phyloP scores from a whole-genome alignment of 2,329 filamentous ascomycete species.

The Cladophialophora psammophila region DNA sequence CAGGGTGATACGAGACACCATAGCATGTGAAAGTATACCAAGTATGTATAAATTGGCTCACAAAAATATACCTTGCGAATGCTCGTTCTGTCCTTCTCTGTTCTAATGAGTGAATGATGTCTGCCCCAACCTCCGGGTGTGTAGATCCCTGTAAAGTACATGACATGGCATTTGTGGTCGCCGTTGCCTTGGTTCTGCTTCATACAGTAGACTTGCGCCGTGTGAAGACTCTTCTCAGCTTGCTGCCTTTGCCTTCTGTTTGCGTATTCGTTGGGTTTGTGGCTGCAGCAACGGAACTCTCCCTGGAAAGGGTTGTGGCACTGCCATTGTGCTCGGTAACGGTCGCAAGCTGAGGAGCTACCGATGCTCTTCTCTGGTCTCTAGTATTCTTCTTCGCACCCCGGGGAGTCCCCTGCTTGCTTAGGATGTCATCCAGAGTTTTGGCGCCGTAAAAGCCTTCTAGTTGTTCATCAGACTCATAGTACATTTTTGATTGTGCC shows the following conservation, averaged over 20 bases:
- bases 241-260: conserved; percentile 24
- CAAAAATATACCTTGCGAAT: neutral
- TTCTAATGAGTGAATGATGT: neutral
- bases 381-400: conserved; percentile 10
- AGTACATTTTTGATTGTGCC: conserved; percentile 31
- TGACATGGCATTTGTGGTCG: neutral
- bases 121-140: neutral
- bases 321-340: conserved; percentile 18
- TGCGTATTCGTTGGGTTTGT: neutral
- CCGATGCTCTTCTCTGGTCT: conserved; percentile 17
- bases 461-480: conserved; percentile 27
- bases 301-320: conserved; percentile 7
- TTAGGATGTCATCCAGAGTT: conserved; percentile 31
- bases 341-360: conserved; percentile 21
- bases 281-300: conserved; percentile 2
- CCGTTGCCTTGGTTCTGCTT: neutral
- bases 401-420: conserved; percentile 9
- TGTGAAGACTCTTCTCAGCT: conserved; percentile 28
- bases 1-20: neutral
- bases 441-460: conserved; percentile 35
- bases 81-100: neutral
- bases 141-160: neutral
- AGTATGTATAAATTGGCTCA: neutral
- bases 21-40: neutral
- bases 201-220: conserved; percentile 27